These are phyloP conservation scores for Macadamia integrifolia DNA, from an alignment of 164 flowering plant genomes.

Conservation along the genomic window DNA sequence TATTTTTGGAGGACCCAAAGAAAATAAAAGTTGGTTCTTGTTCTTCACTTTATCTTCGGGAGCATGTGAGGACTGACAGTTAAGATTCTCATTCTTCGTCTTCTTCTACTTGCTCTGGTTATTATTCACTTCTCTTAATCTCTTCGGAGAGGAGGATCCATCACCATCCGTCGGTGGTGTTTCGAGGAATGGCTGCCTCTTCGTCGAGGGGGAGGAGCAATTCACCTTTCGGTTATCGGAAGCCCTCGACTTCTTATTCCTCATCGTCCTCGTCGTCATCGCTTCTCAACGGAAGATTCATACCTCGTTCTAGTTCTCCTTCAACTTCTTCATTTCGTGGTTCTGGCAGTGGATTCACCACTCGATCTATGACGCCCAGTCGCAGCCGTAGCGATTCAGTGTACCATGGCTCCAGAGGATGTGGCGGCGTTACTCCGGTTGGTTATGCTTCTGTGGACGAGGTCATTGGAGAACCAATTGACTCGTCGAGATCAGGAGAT, in stretches of 20 bases:
- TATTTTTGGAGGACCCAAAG: no score
- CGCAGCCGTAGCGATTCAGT: slow-evolving; percentile 9
- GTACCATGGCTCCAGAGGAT: slow-evolving; percentile 16
- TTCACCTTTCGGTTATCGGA: slow-evolving; percentile 56
- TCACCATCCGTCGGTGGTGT: slow-evolving; percentile 11
- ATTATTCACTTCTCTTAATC: not conserved
- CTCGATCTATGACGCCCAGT: slow-evolving; percentile 55
- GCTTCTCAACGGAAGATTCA: slow-evolving; percentile 28
- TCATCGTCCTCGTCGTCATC: slow-evolving; percentile 63
- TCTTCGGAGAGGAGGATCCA: not conserved
- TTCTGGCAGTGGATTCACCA: slow-evolving; percentile 16
- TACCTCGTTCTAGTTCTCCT: slow-evolving; percentile 50
- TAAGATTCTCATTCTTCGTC: slow-evolving; percentile 17
- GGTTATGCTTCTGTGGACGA: slow-evolving; percentile 35
- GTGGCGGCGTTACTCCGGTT: slow-evolving; percentile 27
- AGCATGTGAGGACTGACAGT: slow-evolving; percentile 56
- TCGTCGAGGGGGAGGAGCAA: slow-evolving; percentile 60
- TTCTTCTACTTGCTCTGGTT: slow-evolving; percentile 8
- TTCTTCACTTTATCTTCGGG: slow-evolving; percentile 22
- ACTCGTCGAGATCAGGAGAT: slow-evolving; percentile 36
- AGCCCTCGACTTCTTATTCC: slow-evolving; percentile 48
- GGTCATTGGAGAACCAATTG: slow-evolving; percentile 36
- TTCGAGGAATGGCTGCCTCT: slow-evolving; percentile 35
- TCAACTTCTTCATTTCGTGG: slow-evolving; percentile 41
- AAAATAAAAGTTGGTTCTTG: not conserved